Base-by-base conservation (phyloP, 2,329 filamentous ascomycete genomes). In the Epicoccum nigrum region DNA sequence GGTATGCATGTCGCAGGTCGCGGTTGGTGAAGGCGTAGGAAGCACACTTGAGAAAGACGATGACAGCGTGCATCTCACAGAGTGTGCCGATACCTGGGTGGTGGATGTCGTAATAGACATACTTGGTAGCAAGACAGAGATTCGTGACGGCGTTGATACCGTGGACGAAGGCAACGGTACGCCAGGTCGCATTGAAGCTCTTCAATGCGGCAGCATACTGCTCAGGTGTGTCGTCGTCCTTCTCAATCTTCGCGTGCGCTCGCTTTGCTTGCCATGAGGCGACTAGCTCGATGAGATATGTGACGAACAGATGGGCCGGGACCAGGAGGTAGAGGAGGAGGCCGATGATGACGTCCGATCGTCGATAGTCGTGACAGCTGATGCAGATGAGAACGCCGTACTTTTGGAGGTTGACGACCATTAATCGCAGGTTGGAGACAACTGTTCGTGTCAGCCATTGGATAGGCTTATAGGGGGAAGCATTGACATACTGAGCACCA, bases 381-480 rank as follows among this genome's bases (percentile, higher is more conserved):
- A 99, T 79, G 69, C 93, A 97, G 60, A 99, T 95, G 51, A 97
- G 80, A 51, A 97, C 91, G 45, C 94, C 94, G 70, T 99, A 99
- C 89, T 97, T 97, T 79, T 93, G 90, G 62, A 93, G 90, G 70
- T 99, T 99, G 75, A 97, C 94, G 68, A 99, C 92, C 78, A 97
- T 90, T 66, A 99, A 81, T 58, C 94, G 87, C 43, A 99, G 76
- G 71, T 99, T 99, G 65, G 92, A 94, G 41, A 93, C 91, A 67
- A 97, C 90, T 92, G 62, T 54, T 34, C 33, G 43, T 4, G 51
- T 69, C 55, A 77, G 70, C 19, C 25, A 37, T 20, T 15, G 37
- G 11, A 30, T 4, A 11, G 4, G 8, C 23, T 8, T 16, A 17
- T 20, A 4, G 28, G 28, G 20, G 30, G 16, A 16, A 50, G 50